Percentiles rank a stretch among this genome's conserved stretches.
phyloP scores from a whole-genome alignment of 2,329 filamentous ascomycete genomes.

The Dryadomyces sulphureus region DNA sequence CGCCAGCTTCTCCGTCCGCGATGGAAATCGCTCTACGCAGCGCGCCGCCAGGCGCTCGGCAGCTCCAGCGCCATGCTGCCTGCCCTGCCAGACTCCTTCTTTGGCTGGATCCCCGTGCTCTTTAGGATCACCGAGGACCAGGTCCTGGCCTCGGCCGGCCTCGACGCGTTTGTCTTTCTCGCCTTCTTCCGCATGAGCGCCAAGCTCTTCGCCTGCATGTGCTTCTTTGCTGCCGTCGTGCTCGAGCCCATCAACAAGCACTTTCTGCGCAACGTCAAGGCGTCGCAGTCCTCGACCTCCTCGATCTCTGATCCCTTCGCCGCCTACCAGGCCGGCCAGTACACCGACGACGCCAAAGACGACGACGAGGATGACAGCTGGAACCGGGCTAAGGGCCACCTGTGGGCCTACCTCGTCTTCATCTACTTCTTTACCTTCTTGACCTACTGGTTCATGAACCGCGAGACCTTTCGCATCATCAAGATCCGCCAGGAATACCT shows the following conservation, averaged over 20 bases:
- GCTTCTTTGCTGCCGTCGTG: constrained; percentile 67
- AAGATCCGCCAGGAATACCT: constrained; percentile 78
- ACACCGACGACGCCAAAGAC: constrained; percentile 1
- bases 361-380: constrained; percentile 17
- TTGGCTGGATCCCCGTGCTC: constrained; percentile 84
- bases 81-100: constrained; percentile 65
- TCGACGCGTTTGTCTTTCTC: constrained; percentile 93
- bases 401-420: constrained; percentile 93
- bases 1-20: constrained; percentile 64
- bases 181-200: constrained; percentile 93
- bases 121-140: constrained; percentile 80
- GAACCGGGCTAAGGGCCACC: constrained; percentile 34
- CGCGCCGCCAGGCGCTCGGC: constrained; percentile 52
- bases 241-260: constrained; percentile 75
- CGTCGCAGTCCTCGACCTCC: background rate
- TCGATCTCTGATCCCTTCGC: background rate
- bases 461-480: constrained; percentile 75
- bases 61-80: constrained; percentile 46
- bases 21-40: constrained; percentile 85
- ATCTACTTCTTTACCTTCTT: constrained; percentile 81
- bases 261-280: constrained; percentile 26
- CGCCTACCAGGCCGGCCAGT: background rate
- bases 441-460: constrained; percentile 68
- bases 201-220: constrained; percentile 62
- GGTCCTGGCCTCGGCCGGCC: constrained; percentile 73